Evolutionary conservation across 495 filamentous ascomycete genomes (phyloP).

Genomic region (Aspergillus taichungensis): DNA sequence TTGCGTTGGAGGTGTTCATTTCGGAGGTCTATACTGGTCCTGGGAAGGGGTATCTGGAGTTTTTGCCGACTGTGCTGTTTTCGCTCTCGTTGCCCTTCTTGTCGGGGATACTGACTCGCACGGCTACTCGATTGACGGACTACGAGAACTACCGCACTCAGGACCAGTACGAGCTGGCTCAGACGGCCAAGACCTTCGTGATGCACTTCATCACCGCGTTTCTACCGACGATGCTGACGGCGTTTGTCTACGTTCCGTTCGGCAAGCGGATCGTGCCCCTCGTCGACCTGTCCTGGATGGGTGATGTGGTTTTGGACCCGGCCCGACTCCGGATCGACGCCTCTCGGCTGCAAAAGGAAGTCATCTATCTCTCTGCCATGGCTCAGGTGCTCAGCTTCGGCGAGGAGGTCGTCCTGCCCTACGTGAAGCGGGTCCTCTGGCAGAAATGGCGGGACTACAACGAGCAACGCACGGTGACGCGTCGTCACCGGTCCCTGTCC

Average conservation of each 20-base stretch:
- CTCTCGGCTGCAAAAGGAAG: constrained; percentile 73
- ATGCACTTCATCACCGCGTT: constrained; percentile 96
- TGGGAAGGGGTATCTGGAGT: constrained; percentile 72
- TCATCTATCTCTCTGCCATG: constrained; percentile 90
- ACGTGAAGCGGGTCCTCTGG: constrained; percentile 54
- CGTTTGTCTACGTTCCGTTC: constrained; percentile 95
- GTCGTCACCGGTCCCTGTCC: constrained; percentile 19
- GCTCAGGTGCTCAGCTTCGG: constrained; percentile 84
- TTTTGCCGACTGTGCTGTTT: constrained; percentile 76
- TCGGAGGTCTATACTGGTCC: constrained; percentile 86
- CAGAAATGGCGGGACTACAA: constrained; percentile 34
- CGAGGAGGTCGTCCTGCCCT: constrained; percentile 78
- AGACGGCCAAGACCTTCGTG: constrained; percentile 85
- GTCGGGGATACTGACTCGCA: constrained; percentile 57
- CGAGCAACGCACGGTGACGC: constrained; percentile 8
- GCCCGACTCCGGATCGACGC: constrained; percentile 67
- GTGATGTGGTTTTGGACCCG: constrained; percentile 14
- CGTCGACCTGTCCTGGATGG: constrained; percentile 63
- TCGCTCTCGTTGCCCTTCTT: constrained; percentile 69
- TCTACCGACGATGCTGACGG: constrained; percentile 81
- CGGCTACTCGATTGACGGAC: constrained; percentile 71
- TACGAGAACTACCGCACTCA: constrained; percentile 87
- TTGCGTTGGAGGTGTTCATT: constrained; percentile 88
- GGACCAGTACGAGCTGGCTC: constrained; percentile 67
- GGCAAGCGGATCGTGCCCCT: constrained; percentile 73